Evolutionary conservation across 768 basidiomycete species (phyloP).

Genomic region (Strobilomyces echinocephalus): DNA sequence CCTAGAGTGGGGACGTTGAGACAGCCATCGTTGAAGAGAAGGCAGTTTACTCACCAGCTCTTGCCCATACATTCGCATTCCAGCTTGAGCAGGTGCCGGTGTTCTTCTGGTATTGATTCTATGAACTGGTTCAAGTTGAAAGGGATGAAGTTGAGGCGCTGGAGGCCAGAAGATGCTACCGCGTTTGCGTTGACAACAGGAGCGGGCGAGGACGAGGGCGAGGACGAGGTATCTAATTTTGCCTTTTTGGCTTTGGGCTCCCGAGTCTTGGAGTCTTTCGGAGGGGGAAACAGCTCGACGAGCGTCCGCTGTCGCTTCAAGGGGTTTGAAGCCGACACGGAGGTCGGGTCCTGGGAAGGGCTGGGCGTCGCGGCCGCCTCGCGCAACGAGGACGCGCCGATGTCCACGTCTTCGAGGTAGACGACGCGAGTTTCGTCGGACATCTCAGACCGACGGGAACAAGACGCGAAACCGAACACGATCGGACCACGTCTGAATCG

Average conservation of each 20-base stretch:
- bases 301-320: constrained; percentile 61
- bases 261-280: constrained; percentile 24
- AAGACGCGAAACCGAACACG: constrained; percentile 14
- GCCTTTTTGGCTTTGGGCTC: constrained; percentile 44
- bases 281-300: constrained; percentile 53
- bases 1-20: constrained; percentile 39
- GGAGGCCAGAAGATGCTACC: constrained; percentile 15
- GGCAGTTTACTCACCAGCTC: constrained; percentile 47
- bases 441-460: constrained; percentile 19
- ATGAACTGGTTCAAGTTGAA: constrained; percentile 56
- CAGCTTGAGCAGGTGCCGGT: constrained; percentile 53
- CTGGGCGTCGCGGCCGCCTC: constrained; percentile 14
- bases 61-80: constrained; percentile 73
- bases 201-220: constrained; percentile 12
- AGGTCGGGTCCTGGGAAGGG: constrained; percentile 23
- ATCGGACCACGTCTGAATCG: not conserved
- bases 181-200: constrained; percentile 10
- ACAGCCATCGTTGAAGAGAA: not conserved
- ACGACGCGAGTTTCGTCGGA: constrained; percentile 27
- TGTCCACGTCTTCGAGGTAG: constrained; percentile 46
- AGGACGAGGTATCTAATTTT: constrained; percentile 33
- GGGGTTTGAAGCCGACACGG: constrained; percentile 19
- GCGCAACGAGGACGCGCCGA: constrained; percentile 8
- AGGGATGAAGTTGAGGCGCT: constrained; percentile 58
- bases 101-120: constrained; percentile 52